Conservation (phyloP, 306 rosid species). For the Dalbergia cultrata region DNA sequence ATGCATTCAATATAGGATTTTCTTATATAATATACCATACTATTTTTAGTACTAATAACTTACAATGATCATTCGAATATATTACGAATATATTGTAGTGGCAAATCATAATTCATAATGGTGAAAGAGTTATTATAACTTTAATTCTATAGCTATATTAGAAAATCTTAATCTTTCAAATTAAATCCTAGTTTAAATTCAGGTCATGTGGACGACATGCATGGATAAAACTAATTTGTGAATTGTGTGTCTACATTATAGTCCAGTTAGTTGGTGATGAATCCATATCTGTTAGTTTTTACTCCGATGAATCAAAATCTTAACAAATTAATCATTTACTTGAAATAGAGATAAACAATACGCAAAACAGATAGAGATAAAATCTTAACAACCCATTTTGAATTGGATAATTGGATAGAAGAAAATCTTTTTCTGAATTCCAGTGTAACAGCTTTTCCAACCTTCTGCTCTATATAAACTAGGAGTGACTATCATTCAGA, state of each 20-base stretch:
- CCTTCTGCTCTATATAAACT: not conserved
- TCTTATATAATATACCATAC: too few relatives aligned
- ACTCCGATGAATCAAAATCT: too few relatives aligned
- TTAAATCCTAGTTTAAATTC: too few relatives aligned
- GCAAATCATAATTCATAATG: not conserved
- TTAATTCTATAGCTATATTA: too few relatives aligned
- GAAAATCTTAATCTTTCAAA: too few relatives aligned
- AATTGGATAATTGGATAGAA: not conserved
- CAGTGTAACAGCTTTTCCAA: not conserved
- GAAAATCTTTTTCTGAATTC: too few relatives aligned
- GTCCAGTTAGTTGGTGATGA: not conserved
- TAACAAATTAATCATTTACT: too few relatives aligned
- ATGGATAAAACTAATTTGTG: not conserved
- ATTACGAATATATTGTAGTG: not conserved
- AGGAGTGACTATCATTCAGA: not conserved
- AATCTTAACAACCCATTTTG: not conserved
- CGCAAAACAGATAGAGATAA: too few relatives aligned
- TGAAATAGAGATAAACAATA: not conserved
- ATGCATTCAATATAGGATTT: too few relatives aligned
- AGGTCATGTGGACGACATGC: not conserved
- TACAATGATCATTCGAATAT: constrained; percentile 5
- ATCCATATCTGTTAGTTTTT: constrained; percentile 42
- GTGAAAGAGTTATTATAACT: too few relatives aligned
- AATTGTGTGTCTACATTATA: not conserved
- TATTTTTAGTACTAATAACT: not conserved